Percentiles rank a stretch among this genome's conserved stretches.
Conservation (phyloP, 139 green algal species). For the Closterium sp. region DNA sequence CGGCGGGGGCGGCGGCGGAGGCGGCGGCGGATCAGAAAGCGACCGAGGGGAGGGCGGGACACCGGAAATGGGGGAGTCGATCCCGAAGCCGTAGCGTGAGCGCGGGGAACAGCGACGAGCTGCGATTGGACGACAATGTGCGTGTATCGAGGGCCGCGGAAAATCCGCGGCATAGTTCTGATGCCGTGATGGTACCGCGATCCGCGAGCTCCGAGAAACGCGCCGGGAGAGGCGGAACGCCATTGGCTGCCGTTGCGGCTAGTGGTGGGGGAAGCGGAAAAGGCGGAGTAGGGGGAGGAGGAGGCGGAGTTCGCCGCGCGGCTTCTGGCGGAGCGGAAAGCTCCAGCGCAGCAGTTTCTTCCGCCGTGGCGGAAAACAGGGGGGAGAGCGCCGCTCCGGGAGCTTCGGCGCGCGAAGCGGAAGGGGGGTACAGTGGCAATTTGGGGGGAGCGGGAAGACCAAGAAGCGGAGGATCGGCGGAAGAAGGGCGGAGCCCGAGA, state of each 20-base stretch:
- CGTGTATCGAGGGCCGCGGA: not conserved
- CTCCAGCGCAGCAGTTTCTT: not conserved
- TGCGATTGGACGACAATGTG: not conserved
- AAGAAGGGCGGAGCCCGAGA: not conserved
- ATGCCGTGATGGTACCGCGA: not conserved
- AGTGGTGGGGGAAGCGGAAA: no score
- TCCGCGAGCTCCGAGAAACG: not conserved
- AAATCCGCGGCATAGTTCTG: not conserved
- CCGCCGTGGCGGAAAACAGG: not conserved
- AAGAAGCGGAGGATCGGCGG: not conserved
- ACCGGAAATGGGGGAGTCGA: not conserved
- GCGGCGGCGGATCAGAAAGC: not conserved
- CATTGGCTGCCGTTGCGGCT: no score
- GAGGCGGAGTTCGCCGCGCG: not conserved
- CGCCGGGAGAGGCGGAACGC: not conserved
- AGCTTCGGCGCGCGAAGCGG: not conserved
- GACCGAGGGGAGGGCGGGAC: not conserved
- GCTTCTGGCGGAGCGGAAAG: not conserved
- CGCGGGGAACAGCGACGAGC: not conserved
- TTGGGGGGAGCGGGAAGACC: not conserved
- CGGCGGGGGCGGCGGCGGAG: not conserved
- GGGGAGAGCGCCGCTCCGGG: not conserved
- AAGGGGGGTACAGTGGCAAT: not conserved
- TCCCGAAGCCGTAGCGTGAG: not conserved
- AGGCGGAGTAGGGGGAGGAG: not conserved